A percentile compares a stretch with the other conserved stretches of the same genome.
These are phyloP conservation scores for Scopulariopsis brevicaulis DNA, from an alignment of 2,329 filamentous ascomycete genomes.

Conservation along the genomic window DNA sequence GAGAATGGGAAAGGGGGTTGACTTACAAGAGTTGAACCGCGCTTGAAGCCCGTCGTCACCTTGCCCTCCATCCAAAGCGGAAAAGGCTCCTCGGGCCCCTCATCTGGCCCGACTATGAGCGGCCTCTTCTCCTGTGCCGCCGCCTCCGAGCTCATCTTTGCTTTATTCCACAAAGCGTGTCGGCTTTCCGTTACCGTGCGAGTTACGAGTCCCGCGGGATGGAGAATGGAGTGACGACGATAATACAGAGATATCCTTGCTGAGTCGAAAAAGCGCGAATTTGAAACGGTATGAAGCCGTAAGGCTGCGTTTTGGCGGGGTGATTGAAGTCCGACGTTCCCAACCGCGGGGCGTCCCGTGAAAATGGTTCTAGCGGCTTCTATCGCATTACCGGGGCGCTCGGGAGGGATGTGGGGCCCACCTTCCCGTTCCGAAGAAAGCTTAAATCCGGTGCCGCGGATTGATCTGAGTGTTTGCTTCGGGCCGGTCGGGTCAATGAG, in stretches of 20 bases:
- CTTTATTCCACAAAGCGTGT: background rate
- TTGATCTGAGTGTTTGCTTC: too few species aligned
- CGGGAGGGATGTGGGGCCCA: background rate
- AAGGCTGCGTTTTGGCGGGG: too few species aligned
- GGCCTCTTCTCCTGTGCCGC: constrained; percentile 29
- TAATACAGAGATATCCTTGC: too few species aligned
- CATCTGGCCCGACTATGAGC: constrained; percentile 59
- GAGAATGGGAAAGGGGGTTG: background rate
- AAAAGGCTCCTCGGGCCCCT: constrained; percentile 66
- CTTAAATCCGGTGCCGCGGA: background rate
- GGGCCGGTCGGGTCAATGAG: too few species aligned
- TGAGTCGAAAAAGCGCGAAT: too few species aligned
- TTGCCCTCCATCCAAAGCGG: constrained; percentile 75
- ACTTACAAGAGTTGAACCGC: constrained; percentile 79
- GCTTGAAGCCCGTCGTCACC: constrained; percentile 86
- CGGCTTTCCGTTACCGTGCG: too few species aligned
- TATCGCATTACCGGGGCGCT: background rate
- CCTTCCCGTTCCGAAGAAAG: background rate
- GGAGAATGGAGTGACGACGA: too few species aligned
- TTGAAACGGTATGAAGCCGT: too few species aligned
- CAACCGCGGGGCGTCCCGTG: background rate
- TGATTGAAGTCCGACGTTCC: background rate
- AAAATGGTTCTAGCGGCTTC: background rate
- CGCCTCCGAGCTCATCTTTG: background rate
- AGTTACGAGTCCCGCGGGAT: too few species aligned